These are phyloP conservation scores for Trichoderma cornu-damae DNA, from an alignment of 2,329 filamentous ascomycete genomes.

Conservation along the genomic window DNA sequence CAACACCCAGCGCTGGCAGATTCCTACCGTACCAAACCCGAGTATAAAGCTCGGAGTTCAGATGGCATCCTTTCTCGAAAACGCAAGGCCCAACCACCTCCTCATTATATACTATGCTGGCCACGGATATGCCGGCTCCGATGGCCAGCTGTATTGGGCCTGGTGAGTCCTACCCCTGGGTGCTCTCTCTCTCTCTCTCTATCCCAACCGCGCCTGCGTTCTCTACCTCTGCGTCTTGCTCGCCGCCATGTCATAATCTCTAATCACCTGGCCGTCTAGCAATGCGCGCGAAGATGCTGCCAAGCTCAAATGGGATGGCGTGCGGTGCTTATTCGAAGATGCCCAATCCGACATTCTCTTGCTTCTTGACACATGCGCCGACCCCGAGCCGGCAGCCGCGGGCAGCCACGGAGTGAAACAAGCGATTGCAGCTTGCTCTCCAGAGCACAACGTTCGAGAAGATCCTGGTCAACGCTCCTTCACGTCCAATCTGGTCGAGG, in stretches of 20 bases:
- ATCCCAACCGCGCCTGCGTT: constrained; percentile 14
- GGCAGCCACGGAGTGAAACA: constrained; percentile 56
- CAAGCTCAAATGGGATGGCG: constrained; percentile 59
- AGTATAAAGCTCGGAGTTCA: constrained; percentile 57
- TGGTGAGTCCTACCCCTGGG: constrained; percentile 45
- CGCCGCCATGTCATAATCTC: constrained; percentile 17
- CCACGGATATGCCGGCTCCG: constrained; percentile 52
- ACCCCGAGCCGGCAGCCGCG: constrained; percentile 46
- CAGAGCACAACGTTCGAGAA: constrained; percentile 45
- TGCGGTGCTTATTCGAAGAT: constrained; percentile 58
- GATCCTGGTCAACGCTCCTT: constrained; percentile 48
- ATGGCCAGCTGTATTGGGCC: constrained; percentile 62
- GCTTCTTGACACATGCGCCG: constrained; percentile 56
- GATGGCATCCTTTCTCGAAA: constrained; percentile 56
- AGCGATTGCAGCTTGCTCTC: constrained; percentile 54
- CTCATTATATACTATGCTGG: constrained; percentile 62
- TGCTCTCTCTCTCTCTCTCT: constrained; percentile 12
- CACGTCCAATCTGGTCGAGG: constrained; percentile 52
- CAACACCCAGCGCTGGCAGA: constrained; percentile 55
- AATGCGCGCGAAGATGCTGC: constrained; percentile 53
- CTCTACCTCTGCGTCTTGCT: constrained; percentile 32
- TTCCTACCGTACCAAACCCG: constrained; percentile 55
- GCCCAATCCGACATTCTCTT: constrained; percentile 58
- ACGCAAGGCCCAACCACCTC: constrained; percentile 53
- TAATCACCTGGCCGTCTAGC: constrained; percentile 34